Percentiles rank a stretch among this genome's conserved stretches.
Conservation (phyloP, 257 asterid genomes). For the Cruciata laevipes region DNA sequence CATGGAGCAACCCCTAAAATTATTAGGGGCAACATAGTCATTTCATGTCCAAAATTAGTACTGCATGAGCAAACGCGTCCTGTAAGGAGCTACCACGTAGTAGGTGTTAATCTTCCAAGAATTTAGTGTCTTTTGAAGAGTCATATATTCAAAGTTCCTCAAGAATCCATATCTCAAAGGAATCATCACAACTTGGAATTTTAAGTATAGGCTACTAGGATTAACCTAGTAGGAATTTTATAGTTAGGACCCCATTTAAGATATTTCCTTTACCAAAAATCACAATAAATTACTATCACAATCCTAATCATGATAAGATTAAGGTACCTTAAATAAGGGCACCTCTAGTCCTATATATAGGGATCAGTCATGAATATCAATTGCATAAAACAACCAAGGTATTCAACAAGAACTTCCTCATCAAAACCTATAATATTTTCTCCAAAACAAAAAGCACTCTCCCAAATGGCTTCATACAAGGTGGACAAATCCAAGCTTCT, state of each 20-base stretch:
- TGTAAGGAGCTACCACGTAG: too few relatives aligned
- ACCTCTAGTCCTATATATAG: neutral
- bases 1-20: too few relatives aligned
- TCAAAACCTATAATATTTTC: neutral
- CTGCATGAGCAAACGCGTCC: too few relatives aligned
- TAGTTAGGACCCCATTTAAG: neutral
- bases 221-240: neutral
- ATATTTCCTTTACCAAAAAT: neutral
- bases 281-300: neutral
- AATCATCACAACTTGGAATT: neutral
- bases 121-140: neutral
- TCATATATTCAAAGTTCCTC: neutral
- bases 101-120: neutral
- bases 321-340: neutral
- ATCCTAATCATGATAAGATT: neutral
- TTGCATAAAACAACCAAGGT: neutral
- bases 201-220: neutral
- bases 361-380: neutral
- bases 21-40: too few relatives aligned
- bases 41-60: too few relatives aligned
- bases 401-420: neutral
- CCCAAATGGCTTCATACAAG: neutral
- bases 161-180: neutral
- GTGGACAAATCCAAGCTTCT: neutral
- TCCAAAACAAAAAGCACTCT: too few relatives aligned